Conservation (phyloP, 441 rosid species). For the Bocquillonia castaneifolia region DNA sequence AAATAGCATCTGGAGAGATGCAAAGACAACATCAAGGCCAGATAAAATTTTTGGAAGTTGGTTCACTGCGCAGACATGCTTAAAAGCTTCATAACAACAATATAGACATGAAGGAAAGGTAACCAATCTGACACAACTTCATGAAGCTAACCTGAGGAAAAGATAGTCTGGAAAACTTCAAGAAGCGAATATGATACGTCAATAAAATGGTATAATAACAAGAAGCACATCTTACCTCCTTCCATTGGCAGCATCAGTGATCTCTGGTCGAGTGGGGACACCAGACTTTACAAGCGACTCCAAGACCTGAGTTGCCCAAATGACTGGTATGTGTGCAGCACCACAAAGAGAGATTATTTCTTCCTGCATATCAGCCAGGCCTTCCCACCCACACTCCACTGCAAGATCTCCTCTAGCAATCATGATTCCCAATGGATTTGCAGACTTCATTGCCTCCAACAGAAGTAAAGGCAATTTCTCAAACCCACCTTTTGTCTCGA, state of each 20-base stretch:
- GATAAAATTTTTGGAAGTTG: not conserved
- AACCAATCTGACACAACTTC: no score
- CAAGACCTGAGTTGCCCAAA: constrained; percentile 74
- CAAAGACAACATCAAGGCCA: not conserved
- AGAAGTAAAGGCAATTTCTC: constrained; percentile 52
- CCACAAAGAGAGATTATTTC: constrained; percentile 49
- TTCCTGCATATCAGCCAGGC: constrained; percentile 55
- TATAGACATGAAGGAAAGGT: not conserved
- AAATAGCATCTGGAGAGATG: no score
- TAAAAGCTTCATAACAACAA: not conserved
- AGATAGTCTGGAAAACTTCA: no score
- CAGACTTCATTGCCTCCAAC: constrained; percentile 57
- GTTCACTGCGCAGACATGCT: not conserved
- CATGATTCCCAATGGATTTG: constrained; percentile 66
- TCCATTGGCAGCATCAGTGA: constrained; percentile 59
- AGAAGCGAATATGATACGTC: not conserved
- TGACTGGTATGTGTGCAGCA: constrained; percentile 52
- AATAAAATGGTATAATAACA: not conserved
- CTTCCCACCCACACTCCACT: constrained; percentile 81
- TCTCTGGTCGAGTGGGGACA: constrained; percentile 65
- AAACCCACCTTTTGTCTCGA: constrained; percentile 57
- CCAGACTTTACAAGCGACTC: constrained; percentile 68
- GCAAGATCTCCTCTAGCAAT: constrained; percentile 80
- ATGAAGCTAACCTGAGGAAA: no score
- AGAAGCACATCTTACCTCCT: constrained; percentile 35